Evolutionary conservation across 2,329 filamentous ascomycete species (phyloP), one percentile per base, ranked within the genome.

Genomic region (Paraconiothyrium brasiliense): DNA sequence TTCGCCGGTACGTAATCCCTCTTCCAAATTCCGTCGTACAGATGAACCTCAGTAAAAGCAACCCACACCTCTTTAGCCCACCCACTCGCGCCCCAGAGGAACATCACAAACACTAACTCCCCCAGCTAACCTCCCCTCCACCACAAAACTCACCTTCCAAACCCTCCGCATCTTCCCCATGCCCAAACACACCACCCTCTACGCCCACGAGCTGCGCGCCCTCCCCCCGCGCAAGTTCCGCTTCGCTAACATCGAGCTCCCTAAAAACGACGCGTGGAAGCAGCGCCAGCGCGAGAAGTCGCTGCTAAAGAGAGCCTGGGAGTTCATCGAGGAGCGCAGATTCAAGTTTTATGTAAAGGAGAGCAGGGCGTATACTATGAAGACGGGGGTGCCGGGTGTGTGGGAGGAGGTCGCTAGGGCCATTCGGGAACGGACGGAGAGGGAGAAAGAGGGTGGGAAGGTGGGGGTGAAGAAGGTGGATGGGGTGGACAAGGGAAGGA

Each of bases 261-360:
- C 71, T 0, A 76, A 74, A 52, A 67, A 50, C 1, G 65, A 68
- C 0, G 67, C 59, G 0, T 73, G 71, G 68, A 61, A 51, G 1
- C 54, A 68, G 47, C 47, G 64, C 10, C 67, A 75, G 46, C 62
- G 61, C 10, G 61, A 67, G 22, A 74, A 74, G 52, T 58, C 65
- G 0, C 48, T 70, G 0, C 63, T 64, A 39, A 68, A 51, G 44
- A 60, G 67, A 2, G 54, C 74, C 20, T 47, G 62, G 8, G 71
- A 73, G 14, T 62, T 77, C 1, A 13, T 76, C 13, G 70, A 65
- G 4, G 76, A 78, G 55, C 73, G 72, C 1, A 50, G 76, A 4
- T 74, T 63, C 48, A 78, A 76, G 54, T 78, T 78, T 50, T 77
- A 76, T 54, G 74, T 78, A 1, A 77, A 75, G 51, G 74, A 76